Evolutionary conservation across 2,329 filamentous ascomycete species (phyloP).

Genomic region (Pseudonectria foliicola): DNA sequence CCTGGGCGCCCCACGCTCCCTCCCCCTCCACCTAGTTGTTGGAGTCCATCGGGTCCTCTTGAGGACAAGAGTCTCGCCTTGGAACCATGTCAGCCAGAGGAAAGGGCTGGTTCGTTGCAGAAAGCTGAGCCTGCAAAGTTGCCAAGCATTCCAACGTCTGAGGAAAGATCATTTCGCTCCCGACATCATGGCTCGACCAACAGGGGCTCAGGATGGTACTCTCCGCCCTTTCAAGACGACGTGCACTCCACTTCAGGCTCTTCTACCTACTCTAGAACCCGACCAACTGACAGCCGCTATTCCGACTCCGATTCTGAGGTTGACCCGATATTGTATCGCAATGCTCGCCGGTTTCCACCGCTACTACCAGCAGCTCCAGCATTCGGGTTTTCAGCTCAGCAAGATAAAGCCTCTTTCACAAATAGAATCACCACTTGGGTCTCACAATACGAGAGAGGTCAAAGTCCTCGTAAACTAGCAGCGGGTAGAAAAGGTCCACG

Average conservation of each 20-base stretch:
- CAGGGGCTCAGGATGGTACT: background rate
- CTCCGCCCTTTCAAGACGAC: background rate
- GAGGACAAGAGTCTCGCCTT: too few species aligned
- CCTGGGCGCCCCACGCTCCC: too few species aligned
- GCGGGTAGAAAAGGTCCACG: slow-evolving; percentile 5
- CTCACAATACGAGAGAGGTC: slow-evolving; percentile 24
- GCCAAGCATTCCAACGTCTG: slow-evolving; percentile 2
- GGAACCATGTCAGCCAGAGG: too few species aligned
- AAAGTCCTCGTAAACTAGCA: slow-evolving; percentile 14
- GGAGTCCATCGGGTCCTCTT: too few species aligned
- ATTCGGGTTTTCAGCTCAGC: slow-evolving; percentile 12
- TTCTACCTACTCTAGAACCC: slow-evolving; percentile 17
- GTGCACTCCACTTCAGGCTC: slow-evolving; percentile 11
- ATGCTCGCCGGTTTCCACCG: slow-evolving; percentile 26
- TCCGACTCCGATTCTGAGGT: slow-evolving; percentile 20
- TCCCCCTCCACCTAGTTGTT: too few species aligned
- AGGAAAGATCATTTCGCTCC: slow-evolving; percentile 3
- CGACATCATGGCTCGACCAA: slow-evolving; percentile 1
- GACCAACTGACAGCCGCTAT: slow-evolving; percentile 11
- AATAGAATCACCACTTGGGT: slow-evolving; percentile 29
- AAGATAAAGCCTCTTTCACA: slow-evolving; percentile 22
- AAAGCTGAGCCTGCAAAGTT: background rate
- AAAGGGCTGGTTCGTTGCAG: too few species aligned
- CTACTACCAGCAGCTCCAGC: slow-evolving; percentile 21
- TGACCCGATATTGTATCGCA: slow-evolving; percentile 23